Evolutionary conservation across 2,329 filamentous ascomycete species (phyloP).

Genomic region (Cryphonectria radicalis): DNA sequence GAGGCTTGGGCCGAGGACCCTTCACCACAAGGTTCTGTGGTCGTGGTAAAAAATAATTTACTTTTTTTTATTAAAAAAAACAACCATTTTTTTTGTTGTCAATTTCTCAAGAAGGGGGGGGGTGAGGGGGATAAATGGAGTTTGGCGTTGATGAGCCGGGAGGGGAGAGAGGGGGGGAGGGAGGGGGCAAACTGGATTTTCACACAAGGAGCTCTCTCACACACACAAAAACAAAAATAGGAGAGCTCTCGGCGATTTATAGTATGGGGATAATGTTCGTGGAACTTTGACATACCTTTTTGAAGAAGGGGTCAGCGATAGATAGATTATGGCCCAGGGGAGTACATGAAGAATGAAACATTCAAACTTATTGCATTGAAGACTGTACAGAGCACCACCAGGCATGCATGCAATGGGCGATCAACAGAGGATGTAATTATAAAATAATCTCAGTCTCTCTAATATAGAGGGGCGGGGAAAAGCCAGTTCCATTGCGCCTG

Average conservation of each 20-base stretch:
- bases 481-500: not conserved
- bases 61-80: too few relatives aligned
- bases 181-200: not conserved
- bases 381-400: not conserved
- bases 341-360: not conserved
- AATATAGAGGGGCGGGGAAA: not conserved
- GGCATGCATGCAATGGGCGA: not conserved
- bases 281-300: constrained; percentile 1
- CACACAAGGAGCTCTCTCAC: not conserved
- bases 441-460: not conserved
- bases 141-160: not conserved
- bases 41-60: constrained; percentile 54
- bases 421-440: not conserved
- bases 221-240: not conserved
- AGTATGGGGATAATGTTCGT: not conserved
- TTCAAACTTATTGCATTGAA: not conserved
- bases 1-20: constrained; percentile 75
- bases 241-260: not conserved
- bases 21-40: constrained; percentile 81
- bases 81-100: not conserved
- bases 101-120: not conserved
- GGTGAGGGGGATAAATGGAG: not conserved
- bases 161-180: too few relatives aligned
- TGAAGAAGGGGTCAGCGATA: not conserved
- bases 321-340: not conserved